Evolutionary conservation across 2,329 filamentous ascomycete genomes (phyloP).

Genomic region (Chrysosphaeria jannelii): DNA sequence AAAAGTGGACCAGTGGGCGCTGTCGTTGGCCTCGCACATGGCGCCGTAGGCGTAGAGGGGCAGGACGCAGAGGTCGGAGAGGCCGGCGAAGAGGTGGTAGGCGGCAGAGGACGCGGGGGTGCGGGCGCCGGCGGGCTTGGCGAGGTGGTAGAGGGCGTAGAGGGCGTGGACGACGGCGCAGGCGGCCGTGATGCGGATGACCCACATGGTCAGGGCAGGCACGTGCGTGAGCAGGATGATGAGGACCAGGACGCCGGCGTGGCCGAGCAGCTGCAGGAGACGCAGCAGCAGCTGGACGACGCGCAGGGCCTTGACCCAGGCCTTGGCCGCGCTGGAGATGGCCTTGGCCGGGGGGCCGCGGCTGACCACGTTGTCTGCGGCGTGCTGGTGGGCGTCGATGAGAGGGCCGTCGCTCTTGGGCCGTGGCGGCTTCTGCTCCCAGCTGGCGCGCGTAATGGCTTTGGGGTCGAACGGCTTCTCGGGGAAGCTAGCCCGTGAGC

Average conservation of each 20-base stretch:
- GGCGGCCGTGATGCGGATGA: slow-evolving; percentile 47
- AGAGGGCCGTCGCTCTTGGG: slow-evolving; percentile 45
- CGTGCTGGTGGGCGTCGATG: slow-evolving; percentile 59
- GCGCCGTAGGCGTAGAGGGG: slow-evolving; percentile 26
- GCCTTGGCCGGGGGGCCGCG: slow-evolving; percentile 28
- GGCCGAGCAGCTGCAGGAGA: slow-evolving; percentile 32
- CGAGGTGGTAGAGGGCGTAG: slow-evolving; percentile 61
- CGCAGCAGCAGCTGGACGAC: slow-evolving; percentile 39
- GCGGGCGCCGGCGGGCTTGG: slow-evolving; percentile 35
- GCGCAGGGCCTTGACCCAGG: slow-evolving; percentile 37
- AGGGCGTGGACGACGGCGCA: slow-evolving; percentile 38
- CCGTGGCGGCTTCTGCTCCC: slow-evolving; percentile 27
- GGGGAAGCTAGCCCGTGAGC: slow-evolving; percentile 19
- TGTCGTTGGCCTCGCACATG: slow-evolving; percentile 15
- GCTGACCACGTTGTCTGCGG: slow-evolving; percentile 33
- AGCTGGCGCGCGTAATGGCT: slow-evolving; percentile 54
- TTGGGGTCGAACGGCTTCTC: slow-evolving; percentile 52
- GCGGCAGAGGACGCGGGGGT: slow-evolving; percentile 57
- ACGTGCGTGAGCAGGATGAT: slow-evolving; percentile 49
- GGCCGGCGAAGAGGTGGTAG: slow-evolving; percentile 59
- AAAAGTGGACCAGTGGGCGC: slow-evolving; percentile 32
- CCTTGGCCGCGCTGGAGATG: slow-evolving; percentile 41
- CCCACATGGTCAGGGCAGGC: slow-evolving; percentile 34
- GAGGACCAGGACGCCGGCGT: slow-evolving; percentile 39
- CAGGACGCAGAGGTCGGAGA: slow-evolving; percentile 31